phyloP scores from a whole-genome alignment of 768 basidiomycete genomes.

The Xerocomellus chrysenteron region DNA sequence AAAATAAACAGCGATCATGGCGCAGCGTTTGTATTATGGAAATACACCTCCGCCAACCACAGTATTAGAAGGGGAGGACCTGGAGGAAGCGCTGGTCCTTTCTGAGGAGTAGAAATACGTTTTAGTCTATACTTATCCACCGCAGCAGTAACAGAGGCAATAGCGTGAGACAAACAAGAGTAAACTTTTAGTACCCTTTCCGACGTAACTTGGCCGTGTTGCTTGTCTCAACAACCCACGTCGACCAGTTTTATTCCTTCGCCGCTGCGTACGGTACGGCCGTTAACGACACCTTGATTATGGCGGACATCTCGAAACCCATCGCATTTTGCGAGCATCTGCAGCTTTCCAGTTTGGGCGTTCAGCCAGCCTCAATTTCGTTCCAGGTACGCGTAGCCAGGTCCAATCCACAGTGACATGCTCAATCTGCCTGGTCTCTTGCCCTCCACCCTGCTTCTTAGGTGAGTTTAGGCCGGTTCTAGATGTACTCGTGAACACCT shows the following conservation, averaged over 20 bases:
- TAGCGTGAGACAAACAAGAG: conserved; percentile 30
- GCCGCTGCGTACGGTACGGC: conserved; percentile 17
- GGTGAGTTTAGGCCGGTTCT: conserved; percentile 15
- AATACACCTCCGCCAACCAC: conserved; percentile 56
- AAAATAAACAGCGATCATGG: conserved; percentile 58
- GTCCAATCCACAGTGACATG: conserved; percentile 5
- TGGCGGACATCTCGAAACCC: conserved; percentile 52
- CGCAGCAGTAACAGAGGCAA: neutral
- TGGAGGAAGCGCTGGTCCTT: conserved; percentile 73
- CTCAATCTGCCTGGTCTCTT: conserved; percentile 15
- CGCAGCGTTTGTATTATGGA: conserved; percentile 75
- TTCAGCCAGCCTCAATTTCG: conserved; percentile 95
- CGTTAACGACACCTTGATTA: conserved; percentile 21
- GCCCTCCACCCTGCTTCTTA: conserved; percentile 3
- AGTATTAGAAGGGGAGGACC: conserved; percentile 52
- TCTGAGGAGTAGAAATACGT: conserved; percentile 48
- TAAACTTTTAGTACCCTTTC: conserved; percentile 29
- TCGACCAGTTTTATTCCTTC: conserved; percentile 14
- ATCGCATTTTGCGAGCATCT: conserved; percentile 89
- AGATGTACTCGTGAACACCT: neutral
- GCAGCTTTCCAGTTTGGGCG: conserved; percentile 91
- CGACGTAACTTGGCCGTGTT: conserved; percentile 6
- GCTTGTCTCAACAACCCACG: conserved; percentile 25
- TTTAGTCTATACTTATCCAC: neutral
- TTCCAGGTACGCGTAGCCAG: conserved; percentile 75